Evolutionary conservation across 2,329 filamentous ascomycete species (phyloP).

Genomic region (Aureobasidium namibiae): DNA sequence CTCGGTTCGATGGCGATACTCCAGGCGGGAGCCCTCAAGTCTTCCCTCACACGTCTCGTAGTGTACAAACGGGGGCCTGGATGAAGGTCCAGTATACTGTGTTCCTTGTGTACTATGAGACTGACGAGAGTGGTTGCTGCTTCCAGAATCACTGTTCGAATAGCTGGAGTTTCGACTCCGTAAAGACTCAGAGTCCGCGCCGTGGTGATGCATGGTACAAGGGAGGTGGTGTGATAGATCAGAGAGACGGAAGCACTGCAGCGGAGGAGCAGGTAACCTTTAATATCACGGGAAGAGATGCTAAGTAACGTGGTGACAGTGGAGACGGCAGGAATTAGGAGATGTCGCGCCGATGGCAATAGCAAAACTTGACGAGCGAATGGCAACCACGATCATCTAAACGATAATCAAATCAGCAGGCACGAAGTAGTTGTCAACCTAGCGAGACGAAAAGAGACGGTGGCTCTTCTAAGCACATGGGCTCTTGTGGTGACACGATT

Average conservation of each 20-base stretch:
- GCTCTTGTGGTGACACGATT: constrained; percentile 11
- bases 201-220: constrained; percentile 10
- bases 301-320: constrained; percentile 1
- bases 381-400: background rate
- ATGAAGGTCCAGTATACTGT: constrained; percentile 10
- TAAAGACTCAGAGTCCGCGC: background rate
- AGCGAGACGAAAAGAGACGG: background rate
- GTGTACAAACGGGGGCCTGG: constrained; percentile 20
- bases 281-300: constrained; percentile 10
- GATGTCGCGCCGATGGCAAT: background rate
- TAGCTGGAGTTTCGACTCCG: constrained; percentile 8
- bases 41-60: constrained; percentile 21
- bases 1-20: constrained; percentile 8
- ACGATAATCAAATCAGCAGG: constrained; percentile 8
- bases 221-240: constrained; percentile 4
- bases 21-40: constrained; percentile 12
- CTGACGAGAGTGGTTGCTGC: constrained; percentile 16
- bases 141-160: constrained; percentile 12
- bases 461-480: constrained; percentile 12
- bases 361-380: background rate
- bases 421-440: background rate
- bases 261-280: constrained; percentile 6
- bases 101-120: constrained; percentile 18
- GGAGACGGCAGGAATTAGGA: background rate
- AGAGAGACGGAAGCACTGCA: constrained; percentile 4